These are phyloP conservation scores for Syzygium malaccense DNA, from an alignment of 441 rosid genomes.

Conservation along the genomic window DNA sequence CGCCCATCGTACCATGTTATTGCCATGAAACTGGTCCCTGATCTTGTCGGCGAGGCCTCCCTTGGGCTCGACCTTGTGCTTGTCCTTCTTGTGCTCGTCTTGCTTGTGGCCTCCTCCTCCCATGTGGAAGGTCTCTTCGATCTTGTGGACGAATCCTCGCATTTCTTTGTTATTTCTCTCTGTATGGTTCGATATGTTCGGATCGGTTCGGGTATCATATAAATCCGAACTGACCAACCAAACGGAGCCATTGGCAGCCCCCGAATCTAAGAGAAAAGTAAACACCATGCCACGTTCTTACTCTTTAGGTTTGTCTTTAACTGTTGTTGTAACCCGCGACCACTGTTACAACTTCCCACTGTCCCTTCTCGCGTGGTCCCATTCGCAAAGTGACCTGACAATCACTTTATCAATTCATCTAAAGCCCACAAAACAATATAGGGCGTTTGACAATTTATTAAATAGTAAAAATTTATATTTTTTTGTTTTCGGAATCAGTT, in stretches of 20 bases:
- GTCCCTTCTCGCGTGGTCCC: background rate
- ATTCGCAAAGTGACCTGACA: background rate
- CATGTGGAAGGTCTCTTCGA: background rate
- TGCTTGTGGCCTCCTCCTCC: background rate
- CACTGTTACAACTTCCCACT: background rate
- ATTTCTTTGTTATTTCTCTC: background rate
- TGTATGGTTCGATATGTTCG: background rate
- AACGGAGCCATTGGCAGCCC: too few relatives aligned
- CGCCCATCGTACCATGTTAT: background rate
- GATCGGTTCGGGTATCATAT: too few relatives aligned
- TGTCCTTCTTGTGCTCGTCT: background rate
- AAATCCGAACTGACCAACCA: too few relatives aligned
- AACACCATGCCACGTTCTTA: background rate
- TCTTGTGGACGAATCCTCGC: background rate
- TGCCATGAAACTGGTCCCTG: background rate
- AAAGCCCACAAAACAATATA: background rate
- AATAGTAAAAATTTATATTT: too few relatives aligned
- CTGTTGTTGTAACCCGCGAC: background rate
- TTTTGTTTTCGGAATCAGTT: too few relatives aligned
- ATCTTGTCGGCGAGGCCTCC: too few relatives aligned
- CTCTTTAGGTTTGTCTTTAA: background rate
- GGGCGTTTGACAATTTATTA: fast-evolving
- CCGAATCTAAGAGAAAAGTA: background rate
- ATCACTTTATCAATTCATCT: background rate
- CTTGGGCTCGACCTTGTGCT: too few relatives aligned